phyloP scores from a whole-genome alignment of 768 basidiomycete species.

The Boletus subcaerulescens region DNA sequence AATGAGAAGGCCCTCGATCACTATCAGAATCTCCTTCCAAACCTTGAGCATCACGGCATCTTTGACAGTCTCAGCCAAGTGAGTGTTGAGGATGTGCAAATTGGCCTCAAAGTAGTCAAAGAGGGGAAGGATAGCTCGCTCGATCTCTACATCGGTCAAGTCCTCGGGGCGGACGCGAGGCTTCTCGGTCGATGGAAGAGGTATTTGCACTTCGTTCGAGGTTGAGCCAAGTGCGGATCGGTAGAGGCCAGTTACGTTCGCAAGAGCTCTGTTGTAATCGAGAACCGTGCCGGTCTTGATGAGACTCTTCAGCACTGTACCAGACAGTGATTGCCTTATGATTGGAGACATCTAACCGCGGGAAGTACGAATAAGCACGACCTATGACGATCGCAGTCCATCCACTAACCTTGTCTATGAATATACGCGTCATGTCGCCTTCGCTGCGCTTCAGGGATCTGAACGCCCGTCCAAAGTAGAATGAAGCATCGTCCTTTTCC shows the following conservation, averaged over 20 bases:
- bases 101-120: constrained; percentile 98
- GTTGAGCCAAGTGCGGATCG: constrained; percentile 70
- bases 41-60: constrained; percentile 89
- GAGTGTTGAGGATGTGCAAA: constrained; percentile 85
- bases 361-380: not conserved
- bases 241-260: constrained; percentile 77
- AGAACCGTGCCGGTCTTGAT: constrained; percentile 60
- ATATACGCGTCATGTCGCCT: constrained; percentile 91
- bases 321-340: constrained; percentile 82
- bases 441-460: constrained; percentile 90
- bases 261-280: constrained; percentile 89
- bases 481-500: constrained; percentile 96
- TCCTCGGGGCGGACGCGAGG: constrained; percentile 76
- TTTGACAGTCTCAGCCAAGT: constrained; percentile 79
- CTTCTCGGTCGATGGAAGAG: constrained; percentile 71
- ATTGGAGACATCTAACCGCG: constrained; percentile 83
- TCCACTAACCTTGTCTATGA: constrained; percentile 85
- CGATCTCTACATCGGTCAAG: constrained; percentile 90
- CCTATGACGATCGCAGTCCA: not conserved
- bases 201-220: constrained; percentile 70
- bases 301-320: constrained; percentile 70
- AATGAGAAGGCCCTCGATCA: constrained; percentile 85
- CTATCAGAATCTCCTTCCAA: constrained; percentile 92
- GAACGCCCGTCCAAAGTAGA: constrained; percentile 96
- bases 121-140: constrained; percentile 84